Percentiles rank a stretch among this genome's conserved stretches.
These are phyloP conservation scores for Cryptosporidium canis DNA, from an alignment of 169 alveolate species.

Conservation along the genomic window DNA sequence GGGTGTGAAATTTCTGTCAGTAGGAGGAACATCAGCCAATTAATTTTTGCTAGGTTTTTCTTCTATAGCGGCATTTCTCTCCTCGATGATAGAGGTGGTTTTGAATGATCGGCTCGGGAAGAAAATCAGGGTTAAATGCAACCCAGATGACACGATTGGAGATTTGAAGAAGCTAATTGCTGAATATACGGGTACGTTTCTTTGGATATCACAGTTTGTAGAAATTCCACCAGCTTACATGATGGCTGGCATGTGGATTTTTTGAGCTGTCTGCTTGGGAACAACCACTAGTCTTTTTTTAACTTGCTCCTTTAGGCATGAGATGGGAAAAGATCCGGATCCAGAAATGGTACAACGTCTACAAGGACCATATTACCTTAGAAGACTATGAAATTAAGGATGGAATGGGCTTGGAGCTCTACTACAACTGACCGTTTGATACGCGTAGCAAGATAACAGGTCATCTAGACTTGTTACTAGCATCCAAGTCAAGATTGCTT, in stretches of 20 bases:
- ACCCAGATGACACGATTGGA: conserved; percentile 96
- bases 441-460: background rate
- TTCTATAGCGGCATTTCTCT: background rate
- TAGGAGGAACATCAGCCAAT: background rate
- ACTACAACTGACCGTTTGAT: conserved; percentile 89
- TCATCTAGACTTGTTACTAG: background rate
- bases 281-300: background rate
- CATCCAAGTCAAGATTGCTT: background rate
- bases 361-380: conserved; percentile 97
- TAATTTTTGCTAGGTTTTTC: background rate
- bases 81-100: conserved; percentile 94
- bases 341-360: conserved; percentile 94
- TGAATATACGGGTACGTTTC: conserved; percentile 92
- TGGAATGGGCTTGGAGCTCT: conserved; percentile 97
- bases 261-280: background rate
- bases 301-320: conserved; percentile 84
- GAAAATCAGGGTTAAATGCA: conserved; percentile 96
- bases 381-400: conserved; percentile 98
- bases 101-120: conserved; percentile 98
- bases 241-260: background rate
- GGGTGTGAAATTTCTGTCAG: background rate
- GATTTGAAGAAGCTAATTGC: conserved; percentile 96
- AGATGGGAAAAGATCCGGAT: conserved; percentile 96
- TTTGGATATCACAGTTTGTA: background rate
- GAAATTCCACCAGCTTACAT: background rate